Percentiles rank a stretch among this genome's conserved stretches.
Evolutionary conservation across 345 rosid species (phyloP).

Genomic region (Acer negundo): DNA sequence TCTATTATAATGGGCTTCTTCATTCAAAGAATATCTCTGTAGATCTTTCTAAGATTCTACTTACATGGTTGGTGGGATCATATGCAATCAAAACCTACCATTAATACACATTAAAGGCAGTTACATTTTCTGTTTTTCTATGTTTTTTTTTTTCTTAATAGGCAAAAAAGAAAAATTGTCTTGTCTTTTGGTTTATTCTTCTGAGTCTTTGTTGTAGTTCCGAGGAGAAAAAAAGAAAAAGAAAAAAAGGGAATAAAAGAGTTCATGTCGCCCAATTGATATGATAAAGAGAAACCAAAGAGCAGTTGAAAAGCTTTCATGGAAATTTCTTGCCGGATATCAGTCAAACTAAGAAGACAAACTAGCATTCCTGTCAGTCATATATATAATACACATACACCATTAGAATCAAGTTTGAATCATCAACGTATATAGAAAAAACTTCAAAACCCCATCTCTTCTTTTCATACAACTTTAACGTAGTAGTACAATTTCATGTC

Average conservation of each 20-base stretch:
- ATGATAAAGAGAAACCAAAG: constrained; percentile 75
- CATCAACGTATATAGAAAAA: constrained; percentile 6
- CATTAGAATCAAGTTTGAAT: constrained; percentile 14
- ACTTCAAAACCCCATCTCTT: constrained; percentile 9
- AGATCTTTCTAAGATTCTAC: constrained; percentile 35
- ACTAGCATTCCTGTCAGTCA: constrained; percentile 40
- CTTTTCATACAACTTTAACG: constrained; percentile 20
- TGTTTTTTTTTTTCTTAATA: background rate
- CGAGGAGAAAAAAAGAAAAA: constrained; percentile 39
- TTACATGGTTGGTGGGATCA: constrained; percentile 28
- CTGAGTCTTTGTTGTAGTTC: constrained; percentile 40
- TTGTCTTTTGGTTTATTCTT: constrained; percentile 22
- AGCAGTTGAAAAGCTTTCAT: constrained; percentile 66
- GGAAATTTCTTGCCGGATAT: constrained; percentile 62
- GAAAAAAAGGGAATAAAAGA: constrained; percentile 36
- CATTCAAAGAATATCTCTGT: constrained; percentile 24
- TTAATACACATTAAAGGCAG: constrained; percentile 25
- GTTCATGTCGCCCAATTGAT: constrained; percentile 66
- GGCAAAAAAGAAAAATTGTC: constrained; percentile 6
- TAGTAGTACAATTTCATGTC: background rate
- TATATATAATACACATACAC: constrained; percentile 23
- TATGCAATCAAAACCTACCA: constrained; percentile 25
- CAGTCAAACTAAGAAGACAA: constrained; percentile 37
- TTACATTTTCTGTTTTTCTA: constrained; percentile 23
- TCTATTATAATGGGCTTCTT: constrained; percentile 15